A percentile compares a stretch with the other conserved stretches of the same genome.
phyloP scores from a whole-genome alignment of 164 flowering plant genomes.

The Magnolia sinica region DNA sequence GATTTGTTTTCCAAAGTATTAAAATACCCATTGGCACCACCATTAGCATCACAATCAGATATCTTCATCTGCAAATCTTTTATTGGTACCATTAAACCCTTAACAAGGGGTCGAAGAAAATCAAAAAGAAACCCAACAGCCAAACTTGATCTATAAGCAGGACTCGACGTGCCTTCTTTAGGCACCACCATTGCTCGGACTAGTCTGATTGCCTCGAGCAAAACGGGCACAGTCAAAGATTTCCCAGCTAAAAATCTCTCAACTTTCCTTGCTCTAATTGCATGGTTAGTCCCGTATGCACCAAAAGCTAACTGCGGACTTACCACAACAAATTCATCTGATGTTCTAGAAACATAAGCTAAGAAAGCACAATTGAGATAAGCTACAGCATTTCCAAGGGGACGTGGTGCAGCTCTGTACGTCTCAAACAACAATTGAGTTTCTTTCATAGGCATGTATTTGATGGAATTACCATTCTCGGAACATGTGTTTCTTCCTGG shows the following conservation, averaged over 20 bases:
- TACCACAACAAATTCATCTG: constrained; percentile 32
- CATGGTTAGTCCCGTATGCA: constrained; percentile 73
- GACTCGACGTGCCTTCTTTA: constrained; percentile 45
- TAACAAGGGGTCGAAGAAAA: constrained; percentile 22
- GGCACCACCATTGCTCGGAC: constrained; percentile 49
- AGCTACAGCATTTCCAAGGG: constrained; percentile 80
- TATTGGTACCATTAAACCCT: not conserved
- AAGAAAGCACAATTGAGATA: constrained; percentile 85
- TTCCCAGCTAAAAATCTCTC: constrained; percentile 67
- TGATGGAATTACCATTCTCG: constrained; percentile 17
- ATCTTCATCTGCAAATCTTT: not conserved
- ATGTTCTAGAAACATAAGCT: constrained; percentile 43
- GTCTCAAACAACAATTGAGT: constrained; percentile 50
- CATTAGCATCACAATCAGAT: constrained; percentile 8
- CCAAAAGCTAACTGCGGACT: constrained; percentile 70
- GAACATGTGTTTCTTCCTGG: constrained; percentile 11
- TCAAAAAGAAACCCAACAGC: constrained; percentile 63
- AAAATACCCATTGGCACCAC: constrained; percentile 17
- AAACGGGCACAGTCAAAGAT: constrained; percentile 27
- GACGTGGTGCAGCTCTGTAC: constrained; percentile 82
- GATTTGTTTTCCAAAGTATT: constrained; percentile 2
- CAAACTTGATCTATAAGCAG: constrained; percentile 67
- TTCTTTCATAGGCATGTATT: not conserved
- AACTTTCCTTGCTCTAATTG: constrained; percentile 60
- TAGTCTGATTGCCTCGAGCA: constrained; percentile 55